Evolutionary conservation across 2,329 filamentous ascomycete genomes (phyloP), one percentile per base, ranked within the genome.

Genomic region (Microdochium trichocladiopsis): DNA sequence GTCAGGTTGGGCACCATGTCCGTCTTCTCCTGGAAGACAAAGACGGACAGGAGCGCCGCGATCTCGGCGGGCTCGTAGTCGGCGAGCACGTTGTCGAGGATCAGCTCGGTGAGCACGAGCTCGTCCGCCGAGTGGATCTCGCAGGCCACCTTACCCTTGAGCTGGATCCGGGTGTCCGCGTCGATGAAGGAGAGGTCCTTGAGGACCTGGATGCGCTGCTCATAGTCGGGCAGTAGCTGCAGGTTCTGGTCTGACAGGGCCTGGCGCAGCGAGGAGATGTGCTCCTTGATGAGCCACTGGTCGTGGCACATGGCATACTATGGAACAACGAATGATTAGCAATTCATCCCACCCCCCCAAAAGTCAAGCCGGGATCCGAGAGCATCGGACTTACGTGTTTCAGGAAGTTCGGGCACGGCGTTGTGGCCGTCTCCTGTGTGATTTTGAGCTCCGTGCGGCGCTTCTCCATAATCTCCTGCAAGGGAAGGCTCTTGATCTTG

Each of bases 21-120:
- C 0, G 94, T 96, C 73, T 96, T 97, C 66, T 99, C 94, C 66
- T 97, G 91, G 76, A 99, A 99, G 2, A 99, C 92, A 67, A 99
- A 99, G 1, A 89, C 85, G 0, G 92, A 96, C 2, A 99, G 79
- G 2, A 99, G 77, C 11, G 94, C 92, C 1, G 95, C 94, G 56
- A 99, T 97, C 69, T 99, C 94, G 59, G 95, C 91, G 1, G 93
- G 91, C 62, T 96, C 93, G 68, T 94, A 96, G 55, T 95, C 88
- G 50, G 93, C 92, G 2, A 99, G 83, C 2, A 96, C 90, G 62
- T 99, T 99, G 70, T 99, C 94, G 18, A 99, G 84, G 48, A 99
- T 91, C 5, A 97, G 81, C 67, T 99, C 94, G 0, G 94, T 99
- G 18, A 99, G 81, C 1, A 99, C 93, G 0, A 99, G 80, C 69